These are phyloP conservation scores for Solanum paucissectum DNA, from an alignment of 257 asterid genomes.

Conservation along the genomic window DNA sequence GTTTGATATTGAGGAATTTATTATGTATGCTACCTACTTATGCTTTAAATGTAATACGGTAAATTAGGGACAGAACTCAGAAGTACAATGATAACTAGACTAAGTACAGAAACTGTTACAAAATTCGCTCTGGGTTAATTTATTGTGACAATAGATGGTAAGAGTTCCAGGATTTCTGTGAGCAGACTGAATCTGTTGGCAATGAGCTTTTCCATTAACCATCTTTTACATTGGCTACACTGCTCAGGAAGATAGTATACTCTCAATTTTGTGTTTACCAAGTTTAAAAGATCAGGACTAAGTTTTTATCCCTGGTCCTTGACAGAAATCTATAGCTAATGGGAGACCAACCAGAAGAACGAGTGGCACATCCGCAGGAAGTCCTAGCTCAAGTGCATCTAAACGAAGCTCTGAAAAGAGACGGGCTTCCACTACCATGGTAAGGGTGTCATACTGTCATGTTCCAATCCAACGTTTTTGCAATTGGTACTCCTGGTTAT, in stretches of 20 bases:
- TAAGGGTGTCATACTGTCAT: slow-evolving; percentile 10
- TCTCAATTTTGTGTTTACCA: not conserved
- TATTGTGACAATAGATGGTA: not conserved
- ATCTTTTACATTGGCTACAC: not conserved
- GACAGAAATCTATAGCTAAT: slow-evolving; percentile 51
- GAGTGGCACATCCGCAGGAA: slow-evolving; percentile 40
- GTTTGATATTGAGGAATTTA: not conserved
- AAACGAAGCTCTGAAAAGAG: slow-evolving; percentile 58
- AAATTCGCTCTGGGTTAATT: not conserved
- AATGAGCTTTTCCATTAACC: not conserved
- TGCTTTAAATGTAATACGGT: not conserved
- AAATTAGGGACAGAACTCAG: not conserved
- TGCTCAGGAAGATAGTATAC: not conserved
- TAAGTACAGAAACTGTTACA: not conserved
- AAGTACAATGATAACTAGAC: not conserved
- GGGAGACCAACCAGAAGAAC: slow-evolving; percentile 53
- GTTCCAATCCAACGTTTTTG: not conserved
- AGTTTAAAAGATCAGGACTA: not conserved
- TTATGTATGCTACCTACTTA: not conserved
- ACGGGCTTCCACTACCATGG: slow-evolving; percentile 48
- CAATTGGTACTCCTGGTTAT: not conserved
- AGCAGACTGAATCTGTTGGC: not conserved
- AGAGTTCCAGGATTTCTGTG: not conserved
- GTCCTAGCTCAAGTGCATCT: slow-evolving; percentile 45
- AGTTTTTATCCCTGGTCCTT: not conserved